Conservation (phyloP, 1,284 basidiomycete species). For the Volvariella volvacea region DNA sequence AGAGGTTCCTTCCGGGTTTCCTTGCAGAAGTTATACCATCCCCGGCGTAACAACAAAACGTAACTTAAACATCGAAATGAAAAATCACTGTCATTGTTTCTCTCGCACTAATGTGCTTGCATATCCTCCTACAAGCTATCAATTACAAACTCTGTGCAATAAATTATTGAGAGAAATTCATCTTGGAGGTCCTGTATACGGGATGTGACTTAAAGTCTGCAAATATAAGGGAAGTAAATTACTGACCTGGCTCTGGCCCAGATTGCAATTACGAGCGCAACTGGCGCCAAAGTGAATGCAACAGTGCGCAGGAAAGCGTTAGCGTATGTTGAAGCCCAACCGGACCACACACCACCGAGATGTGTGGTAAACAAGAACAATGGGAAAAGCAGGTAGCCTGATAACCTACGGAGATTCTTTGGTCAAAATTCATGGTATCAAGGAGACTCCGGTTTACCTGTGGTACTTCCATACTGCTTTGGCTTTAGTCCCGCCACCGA, state of each 20-base stretch:
- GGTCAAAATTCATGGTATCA: neutral
- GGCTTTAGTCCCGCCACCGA: constrained; percentile 60
- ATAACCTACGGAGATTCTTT: constrained; percentile 33
- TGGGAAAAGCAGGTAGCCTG: constrained; percentile 58
- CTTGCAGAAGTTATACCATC: constrained; percentile 68
- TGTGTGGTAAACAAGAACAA: constrained; percentile 48
- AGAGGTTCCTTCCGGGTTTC: constrained; percentile 87
- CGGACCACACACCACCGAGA: constrained; percentile 60
- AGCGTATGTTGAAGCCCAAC: constrained; percentile 39
- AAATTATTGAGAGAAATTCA: constrained; percentile 34
- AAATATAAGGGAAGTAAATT: neutral
- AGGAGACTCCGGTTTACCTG: constrained; percentile 31
- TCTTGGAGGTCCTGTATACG: constrained; percentile 45
- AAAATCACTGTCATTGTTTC: too few relatives aligned
- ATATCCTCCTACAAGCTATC: too few relatives aligned
- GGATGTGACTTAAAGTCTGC: neutral
- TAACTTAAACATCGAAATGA: too few relatives aligned
- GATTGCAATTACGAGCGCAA: constrained; percentile 30
- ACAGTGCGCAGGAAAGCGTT: constrained; percentile 35
- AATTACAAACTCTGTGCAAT: too few relatives aligned
- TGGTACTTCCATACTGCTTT: constrained; percentile 75
- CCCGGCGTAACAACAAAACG: constrained; percentile 6
- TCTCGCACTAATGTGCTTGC: too few relatives aligned
- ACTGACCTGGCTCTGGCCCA: constrained; percentile 41
- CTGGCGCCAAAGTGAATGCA: constrained; percentile 49